Base-by-base conservation (phyloP, 306 rosid species). In the Acacia crassicarpa region DNA sequence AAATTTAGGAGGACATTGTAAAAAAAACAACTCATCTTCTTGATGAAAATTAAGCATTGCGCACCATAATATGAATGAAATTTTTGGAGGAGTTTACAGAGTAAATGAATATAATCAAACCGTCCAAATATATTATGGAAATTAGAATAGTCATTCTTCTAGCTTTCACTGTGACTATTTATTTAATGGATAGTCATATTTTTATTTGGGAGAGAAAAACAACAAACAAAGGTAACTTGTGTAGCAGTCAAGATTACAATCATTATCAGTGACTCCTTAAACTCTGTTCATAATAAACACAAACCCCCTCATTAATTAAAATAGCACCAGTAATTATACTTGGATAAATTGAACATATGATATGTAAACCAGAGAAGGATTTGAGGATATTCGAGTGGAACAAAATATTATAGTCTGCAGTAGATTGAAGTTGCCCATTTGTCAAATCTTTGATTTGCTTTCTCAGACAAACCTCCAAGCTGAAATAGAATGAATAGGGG, bases 1-100 rank as follows among this genome's bases (percentile, higher is more conserved):
- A 53, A 53, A 19, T 53, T 53, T 77, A 93, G 98, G 96, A 53
- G 93, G 98, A 83, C 97, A 90, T 74, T 93, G 97, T 41, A 82
- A 15, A 8, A 97, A 97, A 92, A 73, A 91, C 89, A 17, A 87
- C 87, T 68, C 83, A 75, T 46, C 93, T 93, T 54, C 92, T 91
- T 15, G 80, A 81, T 22, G 76, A 82, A 69, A 90, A 85, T 72
- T 79, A 27, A 70, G 78, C 48, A 69, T 63, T 20, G 2, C 27
- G 17, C 72, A 81, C 51, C 70, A 89, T 1, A 92, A 92, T 83
- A 95, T 87, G 82, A 93, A 77, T 68, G 17, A 16, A 49, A 49
- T 16, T 1, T 20, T 15, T 74, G 76, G 92, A 88, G 66, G 91
- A 92, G 74, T 4, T 49, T 7, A 49, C 56, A 16, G 7, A 49